Evolutionary conservation across 2,329 filamentous ascomycete species (phyloP).

Genomic region (Claviceps monticola): DNA sequence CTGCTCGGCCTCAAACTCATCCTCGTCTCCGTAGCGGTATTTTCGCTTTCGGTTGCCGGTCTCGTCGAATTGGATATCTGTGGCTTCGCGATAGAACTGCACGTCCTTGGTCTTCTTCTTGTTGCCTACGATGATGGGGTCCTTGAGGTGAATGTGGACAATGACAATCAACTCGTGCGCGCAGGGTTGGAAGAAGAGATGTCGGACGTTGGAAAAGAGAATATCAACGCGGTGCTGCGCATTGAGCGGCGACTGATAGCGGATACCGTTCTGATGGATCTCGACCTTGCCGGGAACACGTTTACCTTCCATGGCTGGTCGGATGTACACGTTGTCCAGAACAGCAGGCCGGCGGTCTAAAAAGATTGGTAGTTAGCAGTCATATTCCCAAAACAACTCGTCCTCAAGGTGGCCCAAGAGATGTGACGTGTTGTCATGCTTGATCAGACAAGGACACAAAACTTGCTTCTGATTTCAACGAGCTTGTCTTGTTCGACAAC

Average conservation of each 20-base stretch:
- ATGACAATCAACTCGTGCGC: slow-evolving; percentile 94
- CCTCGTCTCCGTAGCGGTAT: slow-evolving; percentile 93
- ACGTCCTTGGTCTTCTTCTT: slow-evolving; percentile 97
- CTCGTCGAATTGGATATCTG: slow-evolving; percentile 97
- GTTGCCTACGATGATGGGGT: slow-evolving; percentile 95
- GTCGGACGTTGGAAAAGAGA: slow-evolving; percentile 95
- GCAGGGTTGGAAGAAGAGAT: slow-evolving; percentile 97
- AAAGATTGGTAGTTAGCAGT: not conserved
- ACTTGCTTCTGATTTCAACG: slow-evolving; percentile 76
- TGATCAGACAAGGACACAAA: not conserved
- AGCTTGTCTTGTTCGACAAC: slow-evolving; percentile 98
- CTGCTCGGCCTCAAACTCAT: slow-evolving; percentile 97
- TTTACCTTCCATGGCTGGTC: slow-evolving; percentile 91
- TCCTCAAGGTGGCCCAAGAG: not conserved
- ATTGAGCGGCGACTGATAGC: slow-evolving; percentile 73
- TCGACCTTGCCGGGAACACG: slow-evolving; percentile 91
- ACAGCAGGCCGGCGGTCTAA: slow-evolving; percentile 76
- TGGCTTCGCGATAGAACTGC: slow-evolving; percentile 95
- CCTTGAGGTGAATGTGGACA: slow-evolving; percentile 94
- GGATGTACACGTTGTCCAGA: slow-evolving; percentile 88
- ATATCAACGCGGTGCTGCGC: slow-evolving; percentile 79
- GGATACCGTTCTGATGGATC: slow-evolving; percentile 97
- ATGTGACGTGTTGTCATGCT: not conserved
- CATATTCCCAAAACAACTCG: not conserved
- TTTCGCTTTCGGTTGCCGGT: slow-evolving; percentile 96